Percentiles rank a stretch among this genome's conserved stretches.
Evolutionary conservation across 768 basidiomycete species (phyloP).

Genomic region (Collybia mongolica): DNA sequence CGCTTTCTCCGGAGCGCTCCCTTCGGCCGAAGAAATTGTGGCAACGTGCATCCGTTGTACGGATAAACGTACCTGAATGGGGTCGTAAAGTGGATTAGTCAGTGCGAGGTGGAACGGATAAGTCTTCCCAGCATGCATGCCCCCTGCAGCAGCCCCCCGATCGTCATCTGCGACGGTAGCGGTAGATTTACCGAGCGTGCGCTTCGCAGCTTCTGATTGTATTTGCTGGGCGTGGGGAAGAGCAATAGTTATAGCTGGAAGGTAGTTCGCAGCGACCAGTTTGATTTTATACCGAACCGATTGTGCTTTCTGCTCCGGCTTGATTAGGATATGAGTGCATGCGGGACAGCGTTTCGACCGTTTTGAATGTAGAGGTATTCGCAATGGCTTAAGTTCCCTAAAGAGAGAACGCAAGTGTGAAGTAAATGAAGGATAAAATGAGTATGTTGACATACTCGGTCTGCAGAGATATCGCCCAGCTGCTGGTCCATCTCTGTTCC

Average conservation of each 20-base stretch:
- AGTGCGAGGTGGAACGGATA: constrained; percentile 90
- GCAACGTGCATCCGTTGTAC: constrained; percentile 67
- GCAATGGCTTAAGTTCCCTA: constrained; percentile 83
- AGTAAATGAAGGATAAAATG: background rate
- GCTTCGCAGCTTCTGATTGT: constrained; percentile 41
- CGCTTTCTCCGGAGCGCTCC: constrained; percentile 48
- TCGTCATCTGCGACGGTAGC: constrained; percentile 41
- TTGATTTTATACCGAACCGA: constrained; percentile 97
- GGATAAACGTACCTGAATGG: constrained; percentile 87
- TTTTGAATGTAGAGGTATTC: constrained; percentile 92
- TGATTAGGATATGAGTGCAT: constrained; percentile 96
- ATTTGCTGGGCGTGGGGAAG: constrained; percentile 56
- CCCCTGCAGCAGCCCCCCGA: constrained; percentile 24
- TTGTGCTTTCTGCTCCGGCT: constrained; percentile 96
- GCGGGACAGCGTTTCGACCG: constrained; percentile 92
- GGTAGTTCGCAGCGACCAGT: constrained; percentile 91
- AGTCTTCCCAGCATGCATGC: constrained; percentile 72
- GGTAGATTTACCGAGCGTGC: constrained; percentile 38
- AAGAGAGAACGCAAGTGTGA: background rate
- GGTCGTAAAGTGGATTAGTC: constrained; percentile 95
- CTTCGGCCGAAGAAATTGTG: constrained; percentile 33
- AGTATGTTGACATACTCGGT: constrained; percentile 48
- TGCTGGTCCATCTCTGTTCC: constrained; percentile 78
- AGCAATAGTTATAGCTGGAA: constrained; percentile 79
- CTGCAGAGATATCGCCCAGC: constrained; percentile 71